phyloP scores from a whole-genome alignment of 1,139 yeast genomes.

The Kluyveromyces sp. region DNA sequence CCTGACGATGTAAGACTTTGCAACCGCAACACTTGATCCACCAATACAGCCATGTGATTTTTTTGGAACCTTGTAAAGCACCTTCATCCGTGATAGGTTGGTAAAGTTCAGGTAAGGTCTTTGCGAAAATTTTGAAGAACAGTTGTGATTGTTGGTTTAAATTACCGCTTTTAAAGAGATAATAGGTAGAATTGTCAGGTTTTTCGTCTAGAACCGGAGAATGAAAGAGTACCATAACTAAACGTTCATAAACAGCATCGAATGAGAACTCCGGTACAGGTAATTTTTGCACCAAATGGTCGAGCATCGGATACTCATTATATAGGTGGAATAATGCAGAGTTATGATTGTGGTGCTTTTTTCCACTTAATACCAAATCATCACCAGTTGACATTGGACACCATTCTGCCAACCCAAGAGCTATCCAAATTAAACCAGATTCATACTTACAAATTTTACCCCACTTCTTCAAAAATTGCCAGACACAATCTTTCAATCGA shows the following conservation, averaged over 20 bases:
- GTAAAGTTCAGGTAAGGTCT: conserved; percentile 69
- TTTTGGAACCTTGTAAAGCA: conserved; percentile 49
- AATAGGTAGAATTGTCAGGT: conserved; percentile 22
- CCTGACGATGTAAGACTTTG: conserved; percentile 73
- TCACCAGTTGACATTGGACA: conserved; percentile 38
- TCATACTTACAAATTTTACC: conserved; percentile 72
- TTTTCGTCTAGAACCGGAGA: conserved; percentile 42
- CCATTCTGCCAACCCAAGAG: conserved; percentile 85
- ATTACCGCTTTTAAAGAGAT: conserved; percentile 56
- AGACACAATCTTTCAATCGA: conserved; percentile 52
- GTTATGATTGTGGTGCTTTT: conserved; percentile 22
- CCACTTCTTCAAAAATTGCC: conserved; percentile 67
- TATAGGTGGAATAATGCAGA: conserved; percentile 14
- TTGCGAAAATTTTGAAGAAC: conserved; percentile 58
- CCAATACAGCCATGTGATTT: conserved; percentile 90
- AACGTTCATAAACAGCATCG: conserved; percentile 65
- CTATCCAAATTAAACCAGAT: conserved; percentile 79
- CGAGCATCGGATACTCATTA: conserved; percentile 26
- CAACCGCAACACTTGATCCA: conserved; percentile 94
- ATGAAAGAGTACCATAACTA: conserved; percentile 69
- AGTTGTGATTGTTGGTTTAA: conserved; percentile 34
- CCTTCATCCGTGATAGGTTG: conserved; percentile 78
- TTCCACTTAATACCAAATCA: conserved; percentile 2
- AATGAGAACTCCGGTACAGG: conserved; percentile 31
- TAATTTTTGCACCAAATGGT: conserved; percentile 14